Conservation (phyloP, 345 rosid genomes). For the Acer yangbiense region DNA sequence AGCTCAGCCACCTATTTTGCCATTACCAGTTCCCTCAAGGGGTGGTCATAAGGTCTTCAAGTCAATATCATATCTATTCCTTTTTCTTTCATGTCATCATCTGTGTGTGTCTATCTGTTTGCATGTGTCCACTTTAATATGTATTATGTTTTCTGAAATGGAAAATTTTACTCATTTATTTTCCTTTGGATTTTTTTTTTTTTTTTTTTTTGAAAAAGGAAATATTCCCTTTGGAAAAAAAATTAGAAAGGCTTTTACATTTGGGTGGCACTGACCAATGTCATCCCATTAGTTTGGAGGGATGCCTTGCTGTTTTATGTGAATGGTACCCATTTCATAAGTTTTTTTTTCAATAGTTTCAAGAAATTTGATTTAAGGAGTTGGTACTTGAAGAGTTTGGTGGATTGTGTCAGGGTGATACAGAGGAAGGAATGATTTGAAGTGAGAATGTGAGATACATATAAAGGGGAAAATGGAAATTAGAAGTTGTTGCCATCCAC, state of each 20-base stretch:
- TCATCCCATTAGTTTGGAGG: not conserved
- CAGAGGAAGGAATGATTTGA: too few species aligned
- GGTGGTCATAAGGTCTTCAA: slow-evolving; percentile 52
- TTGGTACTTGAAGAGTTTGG: not conserved
- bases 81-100: not conserved
- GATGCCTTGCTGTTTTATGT: not conserved
- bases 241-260: not conserved
- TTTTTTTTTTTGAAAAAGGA: too few species aligned
- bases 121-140: not conserved
- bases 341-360: not conserved
- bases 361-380: not conserved
- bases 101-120: slow-evolving; percentile 1
- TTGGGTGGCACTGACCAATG: not conserved
- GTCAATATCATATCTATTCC: not conserved
- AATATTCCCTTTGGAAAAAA: not conserved
- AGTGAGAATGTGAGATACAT: too few species aligned
- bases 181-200: not conserved
- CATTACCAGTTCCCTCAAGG: slow-evolving; percentile 70
- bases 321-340: too few species aligned
- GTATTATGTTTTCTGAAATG: not conserved
- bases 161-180: not conserved
- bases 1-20: slow-evolving; percentile 81
- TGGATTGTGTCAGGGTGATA: not conserved
- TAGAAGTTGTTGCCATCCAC: too few species aligned
- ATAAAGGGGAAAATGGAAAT: too few species aligned